Percentiles rank a stretch among this genome's conserved stretches.
These are phyloP conservation scores for Diaporthe citriasiana DNA, from an alignment of 2,329 filamentous ascomycete genomes.

Conservation along the genomic window DNA sequence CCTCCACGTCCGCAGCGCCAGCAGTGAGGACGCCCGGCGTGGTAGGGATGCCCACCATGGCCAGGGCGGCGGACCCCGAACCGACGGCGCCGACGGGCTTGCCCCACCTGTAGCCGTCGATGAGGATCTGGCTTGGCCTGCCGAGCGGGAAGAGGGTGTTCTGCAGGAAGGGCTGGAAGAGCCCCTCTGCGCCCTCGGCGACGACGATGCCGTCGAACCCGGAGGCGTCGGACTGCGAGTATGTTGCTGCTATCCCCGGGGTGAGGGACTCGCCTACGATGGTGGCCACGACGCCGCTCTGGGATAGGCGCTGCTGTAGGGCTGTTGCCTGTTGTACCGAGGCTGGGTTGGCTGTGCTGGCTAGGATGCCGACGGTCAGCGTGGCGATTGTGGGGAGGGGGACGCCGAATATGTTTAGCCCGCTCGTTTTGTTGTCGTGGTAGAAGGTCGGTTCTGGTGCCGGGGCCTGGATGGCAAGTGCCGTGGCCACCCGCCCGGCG, in stretches of 20 bases:
- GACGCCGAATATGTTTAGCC: slow-evolving; percentile 71
- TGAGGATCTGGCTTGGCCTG: slow-evolving; percentile 73
- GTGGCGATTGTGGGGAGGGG: slow-evolving; percentile 73
- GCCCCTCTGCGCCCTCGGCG: slow-evolving; percentile 63
- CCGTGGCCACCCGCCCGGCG: slow-evolving; percentile 73
- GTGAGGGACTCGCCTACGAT: slow-evolving; percentile 73
- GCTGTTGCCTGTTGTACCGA: slow-evolving; percentile 63
- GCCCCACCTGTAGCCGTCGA: slow-evolving; percentile 75
- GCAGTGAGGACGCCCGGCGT: slow-evolving; percentile 59
- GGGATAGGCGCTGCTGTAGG: slow-evolving; percentile 64
- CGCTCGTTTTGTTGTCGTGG: slow-evolving; percentile 75
- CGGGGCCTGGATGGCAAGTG: slow-evolving; percentile 71
- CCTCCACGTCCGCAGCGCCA: slow-evolving; percentile 49
- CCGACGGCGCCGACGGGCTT: slow-evolving; percentile 77
- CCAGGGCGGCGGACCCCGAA: slow-evolving; percentile 54
- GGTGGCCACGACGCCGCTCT: slow-evolving; percentile 67
- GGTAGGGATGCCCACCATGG: slow-evolving; percentile 59
- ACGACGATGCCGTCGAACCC: slow-evolving; percentile 76
- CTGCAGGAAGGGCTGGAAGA: slow-evolving; percentile 61
- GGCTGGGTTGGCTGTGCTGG: slow-evolving; percentile 56
- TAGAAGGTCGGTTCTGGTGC: slow-evolving; percentile 74
- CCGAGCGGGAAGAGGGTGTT: slow-evolving; percentile 74
- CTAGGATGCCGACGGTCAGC: slow-evolving; percentile 74
- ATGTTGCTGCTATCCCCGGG: slow-evolving; percentile 72
- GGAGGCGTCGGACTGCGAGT: slow-evolving; percentile 74